These are phyloP conservation scores for Agaricales sp. DNA, from an alignment of 1,284 basidiomycete species.

Conservation along the genomic window DNA sequence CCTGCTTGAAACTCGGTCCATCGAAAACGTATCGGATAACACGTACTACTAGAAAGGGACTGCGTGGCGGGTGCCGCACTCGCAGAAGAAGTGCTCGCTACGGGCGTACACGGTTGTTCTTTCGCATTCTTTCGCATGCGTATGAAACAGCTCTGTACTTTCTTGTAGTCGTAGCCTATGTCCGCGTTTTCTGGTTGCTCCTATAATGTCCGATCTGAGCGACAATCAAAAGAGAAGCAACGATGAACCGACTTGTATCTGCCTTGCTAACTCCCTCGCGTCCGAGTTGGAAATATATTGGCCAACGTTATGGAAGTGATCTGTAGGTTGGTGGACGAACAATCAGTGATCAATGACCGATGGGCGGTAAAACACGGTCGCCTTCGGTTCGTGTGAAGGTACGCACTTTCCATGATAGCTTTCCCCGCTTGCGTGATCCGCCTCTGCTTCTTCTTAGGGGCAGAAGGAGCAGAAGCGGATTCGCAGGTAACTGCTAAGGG, in stretches of 20 bases:
- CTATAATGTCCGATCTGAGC: not conserved
- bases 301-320: not conserved
- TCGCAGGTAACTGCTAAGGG: too few species aligned
- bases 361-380: too few species aligned
- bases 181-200: not conserved
- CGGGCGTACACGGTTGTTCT: not conserved
- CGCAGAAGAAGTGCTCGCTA: too few species aligned
- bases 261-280: not conserved
- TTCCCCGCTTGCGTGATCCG: not conserved
- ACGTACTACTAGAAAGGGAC: too few species aligned
- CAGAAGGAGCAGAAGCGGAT: too few species aligned
- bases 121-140: not conserved
- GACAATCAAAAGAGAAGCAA: not conserved
- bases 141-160: not conserved
- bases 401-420: not conserved
- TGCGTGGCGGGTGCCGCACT: too few species aligned
- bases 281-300: not conserved
- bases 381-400: not conserved
- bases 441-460: not conserved
- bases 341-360: too few species aligned
- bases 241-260: not conserved
- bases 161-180: not conserved
- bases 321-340: not conserved
- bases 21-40: too few species aligned
- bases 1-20: too few species aligned